phyloP scores from a whole-genome alignment of 345 rosid genomes.

The Aquilaria yunnanensis region DNA sequence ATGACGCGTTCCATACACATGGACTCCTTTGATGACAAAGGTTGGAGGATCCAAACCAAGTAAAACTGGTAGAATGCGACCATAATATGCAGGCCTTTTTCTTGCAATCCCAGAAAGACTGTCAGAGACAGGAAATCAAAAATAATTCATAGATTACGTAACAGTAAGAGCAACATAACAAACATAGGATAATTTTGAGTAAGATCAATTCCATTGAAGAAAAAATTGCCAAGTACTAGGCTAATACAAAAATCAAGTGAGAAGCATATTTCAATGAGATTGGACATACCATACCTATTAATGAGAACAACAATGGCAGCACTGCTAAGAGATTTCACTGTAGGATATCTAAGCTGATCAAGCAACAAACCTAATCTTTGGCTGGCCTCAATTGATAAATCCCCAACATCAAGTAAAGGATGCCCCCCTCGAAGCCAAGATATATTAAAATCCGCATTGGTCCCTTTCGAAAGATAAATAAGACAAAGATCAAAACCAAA shows the following conservation, averaged over 20 bases:
- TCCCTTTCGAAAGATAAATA: conserved; percentile 36
- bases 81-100: conserved; percentile 82
- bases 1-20: conserved; percentile 53
- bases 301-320: conserved; percentile 63
- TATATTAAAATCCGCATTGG: conserved; percentile 55
- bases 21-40: conserved; percentile 50
- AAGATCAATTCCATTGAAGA: neutral
- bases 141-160: conserved; percentile 4
- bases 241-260: neutral
- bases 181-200: neutral
- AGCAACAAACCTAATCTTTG: conserved; percentile 71
- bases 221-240: neutral
- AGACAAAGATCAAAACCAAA: neutral
- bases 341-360: conserved; percentile 88
- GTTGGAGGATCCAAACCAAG: conserved; percentile 79
- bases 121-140: conserved; percentile 9
- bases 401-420: conserved; percentile 78
- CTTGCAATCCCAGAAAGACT: conserved; percentile 87
- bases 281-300: conserved; percentile 42
- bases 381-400: conserved; percentile 88
- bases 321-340: conserved; percentile 68
- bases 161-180: neutral
- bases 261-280: conserved; percentile 3
- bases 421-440: conserved; percentile 87
- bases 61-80: conserved; percentile 87